Conservation (phyloP, 805 yeast genomes). For the Pichia ethanolica region DNA sequence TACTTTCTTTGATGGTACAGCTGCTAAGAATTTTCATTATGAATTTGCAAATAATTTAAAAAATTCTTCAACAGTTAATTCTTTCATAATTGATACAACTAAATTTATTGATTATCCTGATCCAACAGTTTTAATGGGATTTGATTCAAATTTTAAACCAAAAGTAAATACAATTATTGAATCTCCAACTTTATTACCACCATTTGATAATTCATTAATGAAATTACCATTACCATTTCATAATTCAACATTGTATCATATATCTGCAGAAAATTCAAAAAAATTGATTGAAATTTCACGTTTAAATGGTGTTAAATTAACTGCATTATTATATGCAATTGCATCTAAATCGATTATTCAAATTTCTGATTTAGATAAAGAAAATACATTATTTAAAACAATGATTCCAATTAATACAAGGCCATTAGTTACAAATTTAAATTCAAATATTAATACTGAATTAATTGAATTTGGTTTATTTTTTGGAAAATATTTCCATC, state of each 20-base stretch:
- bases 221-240: slow-evolving; percentile 4
- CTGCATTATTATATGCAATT: slow-evolving; percentile 7
- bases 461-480: slow-evolving; percentile 5
- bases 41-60: neutral
- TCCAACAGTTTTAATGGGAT: slow-evolving; percentile 4
- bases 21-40: slow-evolving; percentile 9
- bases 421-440: neutral
- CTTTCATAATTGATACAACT: neutral
- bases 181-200: neutral
- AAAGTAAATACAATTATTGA: neutral
- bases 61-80: neutral
- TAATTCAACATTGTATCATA: neutral
- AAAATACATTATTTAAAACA: neutral
- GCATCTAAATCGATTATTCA: slow-evolving; percentile 2
- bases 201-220: neutral
- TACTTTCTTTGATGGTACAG: slow-evolving; percentile 10
- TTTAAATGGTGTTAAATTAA: slow-evolving; percentile 4
- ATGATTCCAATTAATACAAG: slow-evolving; percentile 10
- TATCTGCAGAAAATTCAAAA: neutral
- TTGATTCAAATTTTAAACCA: neutral
- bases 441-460: neutral
- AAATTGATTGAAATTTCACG: slow-evolving; percentile 1
- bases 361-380: neutral
- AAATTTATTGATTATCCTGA: slow-evolving; percentile 2
- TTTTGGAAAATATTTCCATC: slow-evolving; percentile 7